Evolutionary conservation across 805 yeast genomes (phyloP).

Genomic region (Wickerhamiella qilinensis): DNA sequence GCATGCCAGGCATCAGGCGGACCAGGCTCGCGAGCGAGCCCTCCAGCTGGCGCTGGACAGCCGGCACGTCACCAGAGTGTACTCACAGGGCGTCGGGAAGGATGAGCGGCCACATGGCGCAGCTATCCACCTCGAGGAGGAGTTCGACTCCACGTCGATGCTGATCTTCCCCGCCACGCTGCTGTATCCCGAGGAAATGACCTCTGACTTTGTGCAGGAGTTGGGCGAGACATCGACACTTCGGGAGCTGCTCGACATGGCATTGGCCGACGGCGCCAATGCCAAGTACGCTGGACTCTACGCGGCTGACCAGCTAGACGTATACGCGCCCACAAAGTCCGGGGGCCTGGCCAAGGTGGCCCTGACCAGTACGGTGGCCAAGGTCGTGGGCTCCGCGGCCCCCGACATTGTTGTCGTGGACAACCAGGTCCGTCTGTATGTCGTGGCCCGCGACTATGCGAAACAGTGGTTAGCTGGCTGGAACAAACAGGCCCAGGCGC

Average conservation of each 20-base stretch:
- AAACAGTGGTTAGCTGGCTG: slow-evolving; percentile 39
- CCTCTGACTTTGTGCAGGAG: slow-evolving; percentile 66
- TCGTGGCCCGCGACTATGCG: slow-evolving; percentile 60
- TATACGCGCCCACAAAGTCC: slow-evolving; percentile 61
- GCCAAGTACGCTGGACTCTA: slow-evolving; percentile 21
- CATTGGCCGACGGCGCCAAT: slow-evolving; percentile 28
- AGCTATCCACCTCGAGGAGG: slow-evolving; percentile 15
- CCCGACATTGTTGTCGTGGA: slow-evolving; percentile 71
- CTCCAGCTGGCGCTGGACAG: slow-evolving; percentile 40
- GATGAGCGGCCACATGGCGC: not conserved
- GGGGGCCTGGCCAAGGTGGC: slow-evolving; percentile 85
- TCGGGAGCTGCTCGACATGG: slow-evolving; percentile 38
- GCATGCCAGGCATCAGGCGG: slow-evolving; percentile 11
- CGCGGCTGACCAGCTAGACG: slow-evolving; percentile 40
- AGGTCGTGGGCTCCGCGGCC: slow-evolving; percentile 41
- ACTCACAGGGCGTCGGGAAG: slow-evolving; percentile 27
- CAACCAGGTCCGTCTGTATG: slow-evolving; percentile 48
- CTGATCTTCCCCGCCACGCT: slow-evolving; percentile 67
- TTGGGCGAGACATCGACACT: slow-evolving; percentile 61
- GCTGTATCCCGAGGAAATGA: slow-evolving; percentile 68
- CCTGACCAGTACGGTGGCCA: slow-evolving; percentile 49
- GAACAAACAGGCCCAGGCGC: slow-evolving; percentile 17
- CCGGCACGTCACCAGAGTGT: slow-evolving; percentile 26
- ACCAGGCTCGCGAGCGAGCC: slow-evolving; percentile 16
- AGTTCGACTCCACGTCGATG: slow-evolving; percentile 39